These are phyloP conservation scores for Neonectria neomacrospora DNA, from an alignment of 2,329 filamentous ascomycete genomes.

Conservation along the genomic window DNA sequence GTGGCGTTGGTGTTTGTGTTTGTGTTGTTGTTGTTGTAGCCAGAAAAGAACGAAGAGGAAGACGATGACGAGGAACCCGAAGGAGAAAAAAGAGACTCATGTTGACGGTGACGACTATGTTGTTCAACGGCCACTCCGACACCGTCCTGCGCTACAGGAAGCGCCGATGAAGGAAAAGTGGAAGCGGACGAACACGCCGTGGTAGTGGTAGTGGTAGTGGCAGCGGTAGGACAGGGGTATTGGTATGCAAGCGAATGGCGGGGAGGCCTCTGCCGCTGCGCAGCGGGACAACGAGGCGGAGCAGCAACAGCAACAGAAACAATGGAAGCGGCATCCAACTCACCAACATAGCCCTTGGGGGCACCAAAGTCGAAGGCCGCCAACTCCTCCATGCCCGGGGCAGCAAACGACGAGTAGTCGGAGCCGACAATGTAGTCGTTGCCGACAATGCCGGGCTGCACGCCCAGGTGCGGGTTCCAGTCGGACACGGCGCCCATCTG, in stretches of 20 bases:
- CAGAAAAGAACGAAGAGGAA: slow-evolving; percentile 49
- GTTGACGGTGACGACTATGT: neutral
- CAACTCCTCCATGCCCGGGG: slow-evolving; percentile 62
- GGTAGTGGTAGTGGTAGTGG: slow-evolving; percentile 36
- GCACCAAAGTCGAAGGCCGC: slow-evolving; percentile 60
- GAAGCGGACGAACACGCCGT: slow-evolving; percentile 21
- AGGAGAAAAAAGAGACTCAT: slow-evolving; percentile 27
- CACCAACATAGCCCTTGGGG: slow-evolving; percentile 67
- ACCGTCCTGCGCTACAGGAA: slow-evolving; percentile 28
- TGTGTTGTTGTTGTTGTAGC: neutral
- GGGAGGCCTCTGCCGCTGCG: slow-evolving; percentile 30
- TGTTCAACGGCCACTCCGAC: slow-evolving; percentile 29
- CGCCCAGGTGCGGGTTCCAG: slow-evolving; percentile 66
- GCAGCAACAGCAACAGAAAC: slow-evolving; percentile 16
- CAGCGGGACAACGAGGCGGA: slow-evolving; percentile 21
- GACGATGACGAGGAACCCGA: slow-evolving; percentile 42
- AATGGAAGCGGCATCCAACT: slow-evolving; percentile 52
- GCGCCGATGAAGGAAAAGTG: slow-evolving; percentile 24
- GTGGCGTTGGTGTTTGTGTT: neutral
- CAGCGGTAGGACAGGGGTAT: slow-evolving; percentile 11
- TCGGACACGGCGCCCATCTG: slow-evolving; percentile 68
- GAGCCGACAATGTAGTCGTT: slow-evolving; percentile 63
- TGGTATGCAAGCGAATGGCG: slow-evolving; percentile 19
- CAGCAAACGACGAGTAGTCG: slow-evolving; percentile 66
- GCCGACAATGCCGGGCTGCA: slow-evolving; percentile 72